Base-by-base conservation (phyloP, 148 eudicot species). In the Limonium bicolor region DNA sequence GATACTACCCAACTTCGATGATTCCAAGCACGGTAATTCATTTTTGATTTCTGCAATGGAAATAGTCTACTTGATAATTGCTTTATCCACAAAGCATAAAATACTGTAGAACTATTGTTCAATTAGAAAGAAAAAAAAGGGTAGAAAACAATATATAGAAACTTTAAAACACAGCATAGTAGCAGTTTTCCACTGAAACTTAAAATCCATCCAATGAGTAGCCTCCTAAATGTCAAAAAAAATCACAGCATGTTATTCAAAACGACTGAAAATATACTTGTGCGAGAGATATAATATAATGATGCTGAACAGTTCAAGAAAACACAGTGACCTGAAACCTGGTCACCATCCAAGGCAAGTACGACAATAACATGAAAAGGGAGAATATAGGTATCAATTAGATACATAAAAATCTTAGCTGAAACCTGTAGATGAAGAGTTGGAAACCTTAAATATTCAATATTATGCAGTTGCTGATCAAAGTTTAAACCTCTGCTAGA, bases 1-100 rank as follows among this genome's bases (percentile, higher is more conserved):
- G 82, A 56, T 49, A 73, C 86, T 27, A 82, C 59, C 90, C 94
- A 76, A 55, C 77, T 76, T 10, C 88, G 77, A 40, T 87, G 88
- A 51, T 76, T 73, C 96, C 96, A 87, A 31, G 94, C 88, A 39
- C 94, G 94, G 41, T 87, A 87, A 51, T 87, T 87, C 94, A 87
- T 87, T 59, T 87, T 87, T 29, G 80, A 79, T 32, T 69, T 78
- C 96, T 87, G 71, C 60, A 67, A 41, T 36, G 60, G 30, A 42
- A 17, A 48, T 35, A 12, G 18, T 17, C 29, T 46, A 42, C 37
- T 8, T 7, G 20, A 17, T 19, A 50, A 0, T 14, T 36, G 20
- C 4, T 16, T 22, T 32, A 36, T n/a, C 13, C 6, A 21, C 0
- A 2, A 17, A 12, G 10, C 1, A 20, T 43, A 20, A 15, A 13